Evolutionary conservation across 306 rosid species (phyloP), one percentile per base, ranked within the genome.

Genomic region (Pyrus betulifolia): DNA sequence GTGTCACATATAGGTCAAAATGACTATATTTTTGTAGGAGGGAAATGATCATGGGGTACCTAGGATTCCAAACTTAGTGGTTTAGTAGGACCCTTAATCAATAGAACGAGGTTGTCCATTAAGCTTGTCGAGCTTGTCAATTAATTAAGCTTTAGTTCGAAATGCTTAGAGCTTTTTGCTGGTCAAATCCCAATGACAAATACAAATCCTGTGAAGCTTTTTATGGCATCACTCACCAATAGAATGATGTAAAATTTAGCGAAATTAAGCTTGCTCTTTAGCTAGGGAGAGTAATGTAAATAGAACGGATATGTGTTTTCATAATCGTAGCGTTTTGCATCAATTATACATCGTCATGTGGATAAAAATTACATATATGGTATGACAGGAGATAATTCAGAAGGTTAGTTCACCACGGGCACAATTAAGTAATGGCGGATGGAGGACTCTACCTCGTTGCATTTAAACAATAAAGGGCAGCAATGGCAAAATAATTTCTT

Each of bases 1-100:
- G 75, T 44, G 21, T 22, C 38, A 69, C 19, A 33, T 52, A 31
- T 67, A 58, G 72, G 80, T 86, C 88, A 84, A 86, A 86, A 69
- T 67, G 72, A 74, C 54, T 17, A 38, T 31, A n/a, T 28, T 44
- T 51, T 58, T 69, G 67, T 27, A 22, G 5, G 17, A 51, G 59
- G 23, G 8, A 60, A 59, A 18, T 17, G 81, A 25, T 70, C 19
- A 75, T 42, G 67, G 33, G 67, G 58, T 79, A 77, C 90, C 87
- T 90, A 75, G 89, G 93, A 88, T 88, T 84, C 93, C 90, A 81
- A 81, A 75, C 82, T 70, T 42, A 75, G 87, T 83, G 88, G 88
- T 76, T 78, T 64, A 40, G 83, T 88, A 78, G 91, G 89, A 67
- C 97, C 93, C 82, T 60, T 25, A 27, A 51, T 52, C 30, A 23